Evolutionary conservation across 805 yeast genomes (phyloP), one percentile per base, ranked within the genome.

Genomic region (Cyberlindnera saturnus): DNA sequence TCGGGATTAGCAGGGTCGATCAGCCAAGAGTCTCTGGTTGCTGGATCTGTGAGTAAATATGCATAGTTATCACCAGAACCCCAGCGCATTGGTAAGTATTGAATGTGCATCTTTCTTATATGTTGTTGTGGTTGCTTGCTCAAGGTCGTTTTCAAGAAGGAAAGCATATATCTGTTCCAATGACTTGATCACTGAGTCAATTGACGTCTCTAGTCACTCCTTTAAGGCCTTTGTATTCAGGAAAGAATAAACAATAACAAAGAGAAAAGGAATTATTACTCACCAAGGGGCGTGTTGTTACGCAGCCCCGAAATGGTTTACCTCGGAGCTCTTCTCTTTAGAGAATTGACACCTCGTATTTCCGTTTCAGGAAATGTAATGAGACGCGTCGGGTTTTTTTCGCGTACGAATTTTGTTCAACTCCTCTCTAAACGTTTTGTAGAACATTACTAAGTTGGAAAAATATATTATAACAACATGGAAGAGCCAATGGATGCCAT

Each of bases 51-150:
- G 29, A 93, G 60, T 9, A 90, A 62, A 61, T 93, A 93, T 53
- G 90, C 75, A 65, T 90, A 93, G 68, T 93, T 93, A 59, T 91
- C 93, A 42, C 97, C 96, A 20, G 79, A 61, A 42, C 91, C 87
- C 97, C 98, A 91, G 64, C 96, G 78, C 96, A 90, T 90, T 42
- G 91, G 90, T 52, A 93, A 77, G 28, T 83, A 66, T 53, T 78
- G 73, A 44, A 93, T 75, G 53, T 86, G 93, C 99, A 93, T 93
- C 38, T 63, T 74, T 54, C 86, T 53, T 5, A 35, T 46, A 31
- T 34, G 40, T 35, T 39, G 34, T 16, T 9, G 10, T 36, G 20
- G 38, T 20, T 20, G 15, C 20, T 4, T 34, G n/a, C 15, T 34
- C 6, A 17, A 11, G 8, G n/a, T 23, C 28, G 28, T 5, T 23